Conservation (phyloP, 208 protist genomes). For the Trypanosoma grayi region DNA sequence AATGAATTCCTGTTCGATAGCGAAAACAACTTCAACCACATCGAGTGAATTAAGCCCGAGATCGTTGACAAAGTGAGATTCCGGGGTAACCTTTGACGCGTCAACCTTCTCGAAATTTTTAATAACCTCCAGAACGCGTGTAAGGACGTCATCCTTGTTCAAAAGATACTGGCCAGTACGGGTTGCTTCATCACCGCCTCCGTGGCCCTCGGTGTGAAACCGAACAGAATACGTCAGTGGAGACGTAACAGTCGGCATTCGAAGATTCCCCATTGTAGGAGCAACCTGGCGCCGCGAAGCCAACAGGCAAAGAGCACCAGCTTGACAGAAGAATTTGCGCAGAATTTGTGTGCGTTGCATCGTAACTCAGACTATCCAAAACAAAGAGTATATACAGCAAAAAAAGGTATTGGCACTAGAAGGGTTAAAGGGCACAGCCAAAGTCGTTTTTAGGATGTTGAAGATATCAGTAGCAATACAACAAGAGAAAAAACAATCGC, state of each 20-base stretch:
- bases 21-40: constrained; percentile 94
- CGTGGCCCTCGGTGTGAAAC: constrained; percentile 45
- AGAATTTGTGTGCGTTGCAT: constrained; percentile 26
- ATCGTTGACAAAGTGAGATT: constrained; percentile 95
- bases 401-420: too few relatives aligned
- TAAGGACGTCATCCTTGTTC: constrained; percentile 92
- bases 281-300: constrained; percentile 4
- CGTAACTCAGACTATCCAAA: constrained; percentile 8
- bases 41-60: constrained; percentile 95
- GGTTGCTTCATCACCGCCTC: constrained; percentile 54
- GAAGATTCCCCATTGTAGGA: not conserved
- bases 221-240: constrained; percentile 33
- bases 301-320: constrained; percentile 9
- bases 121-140: constrained; percentile 93
- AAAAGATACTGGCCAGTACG: constrained; percentile 88
- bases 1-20: constrained; percentile 95
- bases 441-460: too few relatives aligned
- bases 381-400: constrained; percentile 9
- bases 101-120: constrained; percentile 97
- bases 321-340: constrained; percentile 11
- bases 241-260: not conserved
- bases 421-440: too few relatives aligned
- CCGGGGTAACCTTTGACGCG: constrained; percentile 87
- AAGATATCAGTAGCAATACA: too few relatives aligned
- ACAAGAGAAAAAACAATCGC: too few relatives aligned